These are phyloP conservation scores for Lunularia cruciata DNA, from an alignment of 225 moss, liverwort and hornwort genomes.

Conservation along the genomic window DNA sequence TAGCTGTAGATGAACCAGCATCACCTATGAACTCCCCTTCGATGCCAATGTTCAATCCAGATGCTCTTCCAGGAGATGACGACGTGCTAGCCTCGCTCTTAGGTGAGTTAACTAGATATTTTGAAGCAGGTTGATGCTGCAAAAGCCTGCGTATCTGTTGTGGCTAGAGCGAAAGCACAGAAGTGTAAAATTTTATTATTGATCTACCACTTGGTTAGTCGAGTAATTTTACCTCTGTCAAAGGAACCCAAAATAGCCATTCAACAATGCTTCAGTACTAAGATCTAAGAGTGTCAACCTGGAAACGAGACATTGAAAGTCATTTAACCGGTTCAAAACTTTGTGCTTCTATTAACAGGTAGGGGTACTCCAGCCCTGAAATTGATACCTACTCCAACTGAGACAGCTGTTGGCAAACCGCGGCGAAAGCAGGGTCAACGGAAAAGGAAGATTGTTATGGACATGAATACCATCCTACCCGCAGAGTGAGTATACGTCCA, in stretches of 20 bases:
- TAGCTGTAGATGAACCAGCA: conserved; percentile 39
- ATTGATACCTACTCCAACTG: conserved; percentile 73
- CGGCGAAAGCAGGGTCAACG: conserved; percentile 54
- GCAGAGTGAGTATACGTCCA: conserved; percentile 76
- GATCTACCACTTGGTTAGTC: no score
- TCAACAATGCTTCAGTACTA: no score
- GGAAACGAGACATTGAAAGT: no score
- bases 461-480: conserved; percentile 65
- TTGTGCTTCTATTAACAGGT: conserved; percentile 40
- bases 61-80: conserved; percentile 76
- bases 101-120: conserved; percentile 45
- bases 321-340: neutral
- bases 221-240: no score
- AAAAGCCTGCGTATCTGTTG: no score
- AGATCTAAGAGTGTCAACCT: no score
- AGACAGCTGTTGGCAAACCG: conserved; percentile 40
- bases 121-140: neutral
- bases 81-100: conserved; percentile 84
- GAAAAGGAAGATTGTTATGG: conserved; percentile 88
- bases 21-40: conserved; percentile 46
- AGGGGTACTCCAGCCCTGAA: conserved; percentile 67
- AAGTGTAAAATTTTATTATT: no score
- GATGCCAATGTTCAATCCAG: conserved; percentile 29
- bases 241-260: no score
- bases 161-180: no score